Evolutionary conservation across 2,329 filamentous ascomycete species (phyloP), one percentile per base, ranked within the genome.

Genomic region (Nannizziopsis barbatae): DNA sequence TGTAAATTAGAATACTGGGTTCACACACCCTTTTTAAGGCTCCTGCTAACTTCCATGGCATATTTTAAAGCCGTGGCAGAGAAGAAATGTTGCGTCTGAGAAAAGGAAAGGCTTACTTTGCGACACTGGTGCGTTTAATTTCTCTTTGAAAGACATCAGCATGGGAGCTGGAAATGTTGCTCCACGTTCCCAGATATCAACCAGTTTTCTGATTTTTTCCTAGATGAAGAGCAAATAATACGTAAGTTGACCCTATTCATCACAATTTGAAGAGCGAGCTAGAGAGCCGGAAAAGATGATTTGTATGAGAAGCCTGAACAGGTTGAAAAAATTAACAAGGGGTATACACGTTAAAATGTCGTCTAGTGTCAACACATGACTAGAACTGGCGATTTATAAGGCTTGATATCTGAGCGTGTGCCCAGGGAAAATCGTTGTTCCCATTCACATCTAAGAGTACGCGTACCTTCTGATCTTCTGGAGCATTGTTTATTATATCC

Each of bases 101-200:
- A 42, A 45, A 48, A 52, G 50, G 56, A 56, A 73, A 52, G 15
- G 66, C 83, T 74, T 86, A 88, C 83, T 80, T 62, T 76, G 73
- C 56, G 72, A 66, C 51, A 72, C 63, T 43, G 76, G 71, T 52
- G 79, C 74, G 54, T 75, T 82, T 59, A 94, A 66, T 67, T 86
- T 89, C 62, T 86, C 76, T 69, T 87, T 90, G 75, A 94, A 94
- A 33, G 79, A 79, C n/a, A 71, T 65, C 58, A 98, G 78, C 79
- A 95, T 83, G 47, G 81, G 68, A 37, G 75, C 65, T 20, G 92
- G 88, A 66, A 98, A 96, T 17, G 89, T 96, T 63, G 84, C 83
- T 55, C 86, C 87, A 62, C 92, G 92, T 65, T 95, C 89, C 92
- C 92, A 98, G 57, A 98, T 98, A 64, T 95, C 89, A 70, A 96